phyloP scores from a whole-genome alignment of 106 monocot genomes.

The Dactylorhiza incarnata region DNA sequence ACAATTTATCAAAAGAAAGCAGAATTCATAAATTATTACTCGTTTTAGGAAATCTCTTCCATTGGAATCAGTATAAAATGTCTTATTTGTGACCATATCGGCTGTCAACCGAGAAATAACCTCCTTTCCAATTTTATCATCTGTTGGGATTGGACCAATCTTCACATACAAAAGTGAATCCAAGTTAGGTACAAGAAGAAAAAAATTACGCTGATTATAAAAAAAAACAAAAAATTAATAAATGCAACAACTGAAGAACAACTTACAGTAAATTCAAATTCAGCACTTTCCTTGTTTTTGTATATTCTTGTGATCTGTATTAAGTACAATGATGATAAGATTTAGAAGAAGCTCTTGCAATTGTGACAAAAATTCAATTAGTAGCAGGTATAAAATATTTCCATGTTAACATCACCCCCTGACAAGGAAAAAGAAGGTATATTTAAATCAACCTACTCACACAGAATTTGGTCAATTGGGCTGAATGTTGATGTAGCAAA shows the following conservation, averaged over 20 bases:
- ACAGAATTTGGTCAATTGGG: background rate
- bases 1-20: background rate
- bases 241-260: background rate
- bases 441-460: background rate
- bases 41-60: constrained; percentile 69
- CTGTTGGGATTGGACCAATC: constrained; percentile 34
- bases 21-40: constrained; percentile 23
- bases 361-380: background rate
- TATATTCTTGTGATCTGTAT: constrained; percentile 40
- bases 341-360: background rate
- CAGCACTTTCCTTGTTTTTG: constrained; percentile 53
- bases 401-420: background rate
- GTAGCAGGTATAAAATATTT: background rate
- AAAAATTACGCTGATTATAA: background rate
- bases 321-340: background rate
- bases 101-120: constrained; percentile 50
- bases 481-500: background rate
- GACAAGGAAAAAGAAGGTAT: no score
- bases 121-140: constrained; percentile 35
- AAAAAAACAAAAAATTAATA: background rate
- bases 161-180: constrained; percentile 9
- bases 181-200: background rate
- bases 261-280: constrained; percentile 54
- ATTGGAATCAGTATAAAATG: constrained; percentile 71
- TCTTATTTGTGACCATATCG: constrained; percentile 54